Evolutionary conservation across 257 asterid genomes (phyloP).

Genomic region (Ballota nigra): DNA sequence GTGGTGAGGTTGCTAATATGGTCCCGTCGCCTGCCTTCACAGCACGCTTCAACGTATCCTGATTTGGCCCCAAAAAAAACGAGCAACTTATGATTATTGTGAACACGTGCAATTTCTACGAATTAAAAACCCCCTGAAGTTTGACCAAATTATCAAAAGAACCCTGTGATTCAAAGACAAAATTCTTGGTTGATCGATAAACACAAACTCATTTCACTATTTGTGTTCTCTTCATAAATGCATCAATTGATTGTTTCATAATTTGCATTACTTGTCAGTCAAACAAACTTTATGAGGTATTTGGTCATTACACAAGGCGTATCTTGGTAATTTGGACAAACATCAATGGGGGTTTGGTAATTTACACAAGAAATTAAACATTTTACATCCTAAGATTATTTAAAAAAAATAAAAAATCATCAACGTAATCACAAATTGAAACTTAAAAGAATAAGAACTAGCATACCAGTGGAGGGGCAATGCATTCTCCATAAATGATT

Average conservation of each 20-base stretch:
- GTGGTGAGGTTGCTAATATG: conserved; percentile 87
- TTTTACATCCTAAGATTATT: background rate
- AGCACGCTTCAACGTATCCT: conserved; percentile 90
- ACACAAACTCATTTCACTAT: background rate
- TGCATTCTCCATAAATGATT: conserved; percentile 80
- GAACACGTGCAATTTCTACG: background rate
- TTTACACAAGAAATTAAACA: background rate
- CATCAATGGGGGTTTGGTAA: background rate
- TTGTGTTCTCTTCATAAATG: background rate
- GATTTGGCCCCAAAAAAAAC: conserved; percentile 20
- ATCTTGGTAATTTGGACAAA: background rate
- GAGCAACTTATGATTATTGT: background rate
- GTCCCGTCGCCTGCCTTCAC: conserved; percentile 92
- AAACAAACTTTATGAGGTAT: too few species aligned
- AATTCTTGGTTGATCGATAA: background rate
- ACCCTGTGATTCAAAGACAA: background rate
- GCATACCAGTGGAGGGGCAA: conserved; percentile 88
- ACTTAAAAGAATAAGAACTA: background rate
- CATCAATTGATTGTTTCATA: background rate
- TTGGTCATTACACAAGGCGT: background rate
- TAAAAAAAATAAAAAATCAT: background rate
- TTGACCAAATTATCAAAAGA: background rate
- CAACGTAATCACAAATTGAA: background rate
- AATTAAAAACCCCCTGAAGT: background rate
- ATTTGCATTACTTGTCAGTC: too few species aligned